Evolutionary conservation across 106 monocot species (phyloP).

Genomic region (Allium sativum): DNA sequence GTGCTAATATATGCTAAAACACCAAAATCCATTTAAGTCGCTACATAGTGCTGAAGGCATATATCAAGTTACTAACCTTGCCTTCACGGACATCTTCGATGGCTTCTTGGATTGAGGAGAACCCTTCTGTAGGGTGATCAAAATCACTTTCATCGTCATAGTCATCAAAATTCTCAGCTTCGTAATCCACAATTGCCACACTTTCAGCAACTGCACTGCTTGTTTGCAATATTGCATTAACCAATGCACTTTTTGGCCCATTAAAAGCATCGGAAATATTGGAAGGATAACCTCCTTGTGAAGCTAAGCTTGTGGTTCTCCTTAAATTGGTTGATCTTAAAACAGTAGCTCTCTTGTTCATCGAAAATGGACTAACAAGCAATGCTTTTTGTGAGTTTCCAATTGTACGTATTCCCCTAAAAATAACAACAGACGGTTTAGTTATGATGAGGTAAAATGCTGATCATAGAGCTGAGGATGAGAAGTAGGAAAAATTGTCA

Average conservation of each 20-base stretch:
- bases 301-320: slow-evolving; percentile 7
- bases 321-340: slow-evolving; percentile 3
- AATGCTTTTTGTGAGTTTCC: slow-evolving; percentile 8
- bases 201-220: slow-evolving; percentile 36
- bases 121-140: slow-evolving; percentile 59
- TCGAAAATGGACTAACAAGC: slow-evolving; percentile 1
- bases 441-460: too few relatives aligned
- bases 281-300: slow-evolving; percentile 13
- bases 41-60: too few relatives aligned
- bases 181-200: slow-evolving; percentile 29
- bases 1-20: too few relatives aligned
- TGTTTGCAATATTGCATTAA: slow-evolving; percentile 19
- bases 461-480: too few relatives aligned
- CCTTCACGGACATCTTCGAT: slow-evolving; percentile 73
- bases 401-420: slow-evolving; percentile 2
- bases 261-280: slow-evolving; percentile 6
- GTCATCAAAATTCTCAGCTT: slow-evolving; percentile 26
- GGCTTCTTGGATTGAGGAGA: slow-evolving; percentile 63
- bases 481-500: too few relatives aligned
- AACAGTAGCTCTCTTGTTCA: slow-evolving; percentile 9
- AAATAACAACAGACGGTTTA: not conserved
- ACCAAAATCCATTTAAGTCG: too few relatives aligned
- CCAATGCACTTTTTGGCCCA: slow-evolving; percentile 14
- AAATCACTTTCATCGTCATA: slow-evolving; percentile 41
- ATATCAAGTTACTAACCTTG: slow-evolving; percentile 45